Evolutionary conservation across 306 rosid species (phyloP), one percentile per base, ranked within the genome.

Genomic region (Gillenia trifoliata): DNA sequence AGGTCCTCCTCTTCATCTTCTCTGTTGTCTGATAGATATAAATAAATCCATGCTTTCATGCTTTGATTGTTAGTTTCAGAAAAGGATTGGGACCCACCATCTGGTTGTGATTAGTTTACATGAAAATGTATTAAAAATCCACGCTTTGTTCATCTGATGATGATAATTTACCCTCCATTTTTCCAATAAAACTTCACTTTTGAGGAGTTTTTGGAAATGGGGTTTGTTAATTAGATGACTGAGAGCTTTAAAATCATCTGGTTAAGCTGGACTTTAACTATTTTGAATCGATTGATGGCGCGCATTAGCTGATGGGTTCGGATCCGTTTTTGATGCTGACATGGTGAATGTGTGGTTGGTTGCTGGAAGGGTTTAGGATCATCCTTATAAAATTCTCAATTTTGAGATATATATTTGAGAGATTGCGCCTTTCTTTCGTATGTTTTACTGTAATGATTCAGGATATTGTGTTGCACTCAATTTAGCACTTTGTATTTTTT

Each of bases 311-410:
- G 43, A 59, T 77, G 73, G 47, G 26, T 79, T 79, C 70, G 86
- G 83, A 86, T 86, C 81, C 69, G 79, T 68, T 80, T 82, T 78
- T 75, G 28, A 69, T 73, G 66, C 78, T 84, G 75, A 77, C 77
- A 75, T 80, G 83, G 74, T 5, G 54, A 13, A 69, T 36, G 9
- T 34, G 57, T 68, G 31, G n/a, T 63, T 68, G 69, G 34, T 80
- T 78, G 67, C n/a, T 69, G 64, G 73, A 26, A 25, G 26, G 15
- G 26, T 33, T n/a, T 34, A 33, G 43, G 63, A 31, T 71, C 31
- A 16, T 33, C 45, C 41, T 5, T 33, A 31, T 19, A 16, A 56
- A 41, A 26, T 61, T 72, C 28, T 59, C 45, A 11, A 12, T 17
- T 9, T 11, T 55, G 61, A 55, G 1, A 22, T 22, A 22, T 40